These are phyloP conservation scores for Pachyrhizus erosus DNA, from an alignment of 306 rosid species.

Conservation along the genomic window DNA sequence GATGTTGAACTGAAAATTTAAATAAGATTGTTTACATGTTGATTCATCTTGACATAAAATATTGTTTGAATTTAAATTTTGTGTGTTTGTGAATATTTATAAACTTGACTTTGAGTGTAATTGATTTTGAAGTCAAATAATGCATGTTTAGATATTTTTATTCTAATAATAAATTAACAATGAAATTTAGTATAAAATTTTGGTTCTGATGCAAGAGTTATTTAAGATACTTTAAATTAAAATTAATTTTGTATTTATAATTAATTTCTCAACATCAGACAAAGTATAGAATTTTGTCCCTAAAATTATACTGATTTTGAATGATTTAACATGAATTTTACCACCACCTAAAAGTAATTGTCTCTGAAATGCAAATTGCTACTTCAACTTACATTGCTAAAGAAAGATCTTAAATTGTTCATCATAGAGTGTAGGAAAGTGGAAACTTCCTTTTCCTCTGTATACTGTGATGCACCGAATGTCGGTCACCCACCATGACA, in stretches of 20 bases:
- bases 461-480: neutral
- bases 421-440: neutral
- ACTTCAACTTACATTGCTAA: no score
- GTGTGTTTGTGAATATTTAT: neutral
- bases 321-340: no score
- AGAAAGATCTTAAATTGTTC: neutral
- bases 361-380: neutral
- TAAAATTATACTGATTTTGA: no score
- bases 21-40: neutral
- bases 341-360: no score
- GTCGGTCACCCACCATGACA: slow-evolving; percentile 22
- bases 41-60: neutral
- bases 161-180: neutral
- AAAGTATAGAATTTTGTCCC: no score
- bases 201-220: no score
- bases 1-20: neutral
- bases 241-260: no score
- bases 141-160: neutral
- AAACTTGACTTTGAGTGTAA: neutral
- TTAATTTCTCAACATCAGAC: no score
- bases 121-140: neutral
- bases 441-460: neutral
- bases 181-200: no score
- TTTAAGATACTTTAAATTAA: neutral
- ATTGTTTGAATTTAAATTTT: neutral